Evolutionary conservation across 1,284 basidiomycete genomes (phyloP).

Genomic region (Pseudozyma sp.): DNA sequence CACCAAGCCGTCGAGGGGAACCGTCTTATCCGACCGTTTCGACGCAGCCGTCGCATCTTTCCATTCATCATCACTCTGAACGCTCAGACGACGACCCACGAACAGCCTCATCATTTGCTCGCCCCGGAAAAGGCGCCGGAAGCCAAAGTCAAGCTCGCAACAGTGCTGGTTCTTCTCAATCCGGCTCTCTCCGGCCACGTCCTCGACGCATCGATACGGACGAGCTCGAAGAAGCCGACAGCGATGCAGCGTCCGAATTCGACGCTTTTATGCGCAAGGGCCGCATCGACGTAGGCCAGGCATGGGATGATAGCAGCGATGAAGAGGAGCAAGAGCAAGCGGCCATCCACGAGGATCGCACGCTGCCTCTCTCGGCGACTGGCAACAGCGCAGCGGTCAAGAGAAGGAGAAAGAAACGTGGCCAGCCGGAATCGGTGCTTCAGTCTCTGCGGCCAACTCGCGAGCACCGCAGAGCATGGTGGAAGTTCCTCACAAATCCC

Average conservation of each 20-base stretch:
- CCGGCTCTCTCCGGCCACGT: background rate
- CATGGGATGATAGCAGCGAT: constrained; percentile 57
- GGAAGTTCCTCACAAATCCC: constrained; percentile 52
- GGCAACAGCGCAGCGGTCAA: constrained; percentile 10
- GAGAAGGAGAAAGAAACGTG: constrained; percentile 8
- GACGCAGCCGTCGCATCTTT: constrained; percentile 23
- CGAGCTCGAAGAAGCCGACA: constrained; percentile 51
- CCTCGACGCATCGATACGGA: constrained; percentile 14
- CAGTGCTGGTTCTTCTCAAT: constrained; percentile 1
- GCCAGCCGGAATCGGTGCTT: constrained; percentile 24
- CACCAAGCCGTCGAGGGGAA: background rate
- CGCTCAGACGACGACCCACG: background rate
- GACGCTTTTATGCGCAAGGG: constrained; percentile 40
- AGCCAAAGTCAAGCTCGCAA: background rate
- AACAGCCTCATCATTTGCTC: background rate
- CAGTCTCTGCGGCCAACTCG: constrained; percentile 31
- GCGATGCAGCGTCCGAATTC: constrained; percentile 41
- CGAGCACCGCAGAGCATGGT: constrained; percentile 43
- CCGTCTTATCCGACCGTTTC: constrained; percentile 18
- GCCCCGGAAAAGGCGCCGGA: background rate
- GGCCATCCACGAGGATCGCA: constrained; percentile 23
- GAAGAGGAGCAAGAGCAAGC: constrained; percentile 30
- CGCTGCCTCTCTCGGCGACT: constrained; percentile 31
- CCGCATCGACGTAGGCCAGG: constrained; percentile 41
- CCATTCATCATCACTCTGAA: constrained; percentile 6